These are phyloP conservation scores for Globisporangium canariense DNA, from an alignment of 352 stramenopile genomes.

Conservation along the genomic window DNA sequence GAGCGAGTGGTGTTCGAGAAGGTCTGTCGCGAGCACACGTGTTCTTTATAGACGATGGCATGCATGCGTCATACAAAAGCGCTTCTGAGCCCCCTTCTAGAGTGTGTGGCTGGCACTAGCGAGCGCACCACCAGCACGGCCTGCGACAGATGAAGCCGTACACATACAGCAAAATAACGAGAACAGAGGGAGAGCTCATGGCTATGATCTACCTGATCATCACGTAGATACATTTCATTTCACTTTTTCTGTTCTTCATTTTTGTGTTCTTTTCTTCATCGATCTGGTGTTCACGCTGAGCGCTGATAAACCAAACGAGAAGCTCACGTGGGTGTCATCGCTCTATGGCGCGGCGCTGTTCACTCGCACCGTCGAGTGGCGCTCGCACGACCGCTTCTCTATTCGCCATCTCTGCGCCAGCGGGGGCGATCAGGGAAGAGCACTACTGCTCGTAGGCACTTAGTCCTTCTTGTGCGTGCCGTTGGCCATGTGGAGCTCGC, in stretches of 20 bases:
- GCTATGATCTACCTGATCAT: conserved; percentile 1
- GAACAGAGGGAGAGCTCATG: not conserved
- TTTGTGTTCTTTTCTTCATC: conserved; percentile 4
- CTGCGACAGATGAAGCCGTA: no score
- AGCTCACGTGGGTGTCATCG: not conserved
- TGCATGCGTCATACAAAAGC: not conserved
- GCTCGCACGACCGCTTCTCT: not conserved
- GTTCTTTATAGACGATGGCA: no score
- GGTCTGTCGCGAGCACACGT: no score
- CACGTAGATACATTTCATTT: conserved; percentile 5
- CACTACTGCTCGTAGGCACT: conserved; percentile 10
- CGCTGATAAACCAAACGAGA: not conserved
- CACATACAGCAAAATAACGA: no score
- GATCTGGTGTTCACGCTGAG: not conserved
- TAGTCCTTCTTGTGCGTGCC: conserved; percentile 72
- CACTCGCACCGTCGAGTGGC: not conserved
- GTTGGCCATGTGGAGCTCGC: conserved; percentile 71
- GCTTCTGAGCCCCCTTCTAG: no score
- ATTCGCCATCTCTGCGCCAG: not conserved
- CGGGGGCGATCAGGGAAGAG: not conserved
- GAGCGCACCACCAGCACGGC: no score
- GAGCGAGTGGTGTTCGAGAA: not conserved
- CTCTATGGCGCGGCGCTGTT: not conserved
- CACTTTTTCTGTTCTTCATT: not conserved
- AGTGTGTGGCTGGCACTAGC: no score